These are phyloP conservation scores for Raphanus sativus DNA, from an alignment of 345 rosid species.

Conservation along the genomic window DNA sequence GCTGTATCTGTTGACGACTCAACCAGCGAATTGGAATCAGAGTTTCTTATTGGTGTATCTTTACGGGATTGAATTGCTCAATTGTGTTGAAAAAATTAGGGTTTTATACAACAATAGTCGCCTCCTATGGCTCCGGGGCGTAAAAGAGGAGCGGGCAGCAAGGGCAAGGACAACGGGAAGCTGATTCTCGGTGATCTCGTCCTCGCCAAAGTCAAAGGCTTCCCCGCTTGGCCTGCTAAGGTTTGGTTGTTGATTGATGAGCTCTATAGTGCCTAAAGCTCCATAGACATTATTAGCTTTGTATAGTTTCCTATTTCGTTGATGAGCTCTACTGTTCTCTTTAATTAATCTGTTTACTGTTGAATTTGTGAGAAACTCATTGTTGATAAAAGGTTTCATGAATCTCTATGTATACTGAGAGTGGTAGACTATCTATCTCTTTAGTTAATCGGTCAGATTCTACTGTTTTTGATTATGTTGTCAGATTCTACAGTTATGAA, in stretches of 20 bases:
- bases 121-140: slow-evolving; percentile 81
- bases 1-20: not conserved
- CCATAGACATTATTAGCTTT: too few relatives aligned
- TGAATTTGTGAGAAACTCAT: too few relatives aligned
- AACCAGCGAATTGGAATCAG: not conserved
- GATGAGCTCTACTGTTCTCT: too few relatives aligned
- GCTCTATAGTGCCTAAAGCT: too few relatives aligned
- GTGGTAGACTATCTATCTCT: too few relatives aligned
- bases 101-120: slow-evolving; percentile 16
- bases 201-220: slow-evolving; percentile 51
- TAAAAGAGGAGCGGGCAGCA: slow-evolving; percentile 79
- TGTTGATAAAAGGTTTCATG: too few relatives aligned
- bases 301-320: too few relatives aligned
- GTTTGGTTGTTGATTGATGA: not conserved
- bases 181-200: slow-evolving; percentile 97
- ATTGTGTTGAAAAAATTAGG: slow-evolving; percentile 39
- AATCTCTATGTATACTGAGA: too few relatives aligned
- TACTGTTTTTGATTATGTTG: not conserved
- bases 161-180: slow-evolving; percentile 57
- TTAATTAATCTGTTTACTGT: too few relatives aligned
- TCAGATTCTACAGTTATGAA: too few relatives aligned
- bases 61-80: not conserved
- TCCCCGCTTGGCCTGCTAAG: slow-evolving; percentile 97
- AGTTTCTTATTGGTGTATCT: not conserved
- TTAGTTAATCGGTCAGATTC: too few relatives aligned